Conservation (phyloP, 106 monocot species). For the Xerophyta viscosa region DNA sequence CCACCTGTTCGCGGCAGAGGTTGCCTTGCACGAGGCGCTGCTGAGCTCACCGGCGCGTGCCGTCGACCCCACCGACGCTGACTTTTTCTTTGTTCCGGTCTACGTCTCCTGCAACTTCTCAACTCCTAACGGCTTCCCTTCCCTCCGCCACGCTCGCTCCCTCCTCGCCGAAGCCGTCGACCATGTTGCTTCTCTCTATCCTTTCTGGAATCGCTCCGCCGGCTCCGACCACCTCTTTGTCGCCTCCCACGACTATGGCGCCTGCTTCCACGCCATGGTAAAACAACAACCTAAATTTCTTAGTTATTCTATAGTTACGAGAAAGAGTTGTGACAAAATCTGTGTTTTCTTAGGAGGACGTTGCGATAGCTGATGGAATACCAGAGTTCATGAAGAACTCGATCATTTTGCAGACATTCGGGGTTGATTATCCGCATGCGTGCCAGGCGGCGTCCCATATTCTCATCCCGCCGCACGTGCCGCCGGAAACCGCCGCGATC, state of each 20-base stretch:
- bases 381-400: slow-evolving; percentile 56
- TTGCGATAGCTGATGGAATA: slow-evolving; percentile 64
- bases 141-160: slow-evolving; percentile 52
- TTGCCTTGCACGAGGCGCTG: slow-evolving; percentile 75
- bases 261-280: slow-evolving; percentile 92
- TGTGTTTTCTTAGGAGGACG: slow-evolving; percentile 36
- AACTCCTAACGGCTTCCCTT: slow-evolving; percentile 76
- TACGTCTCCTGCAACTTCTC: slow-evolving; percentile 97
- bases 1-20: slow-evolving; percentile 92
- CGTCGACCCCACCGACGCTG: slow-evolving; percentile 37
- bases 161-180: slow-evolving; percentile 48
- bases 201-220: slow-evolving; percentile 71
- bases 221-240: slow-evolving; percentile 94
- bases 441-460: slow-evolving; percentile 86
- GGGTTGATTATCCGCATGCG: slow-evolving; percentile 34
- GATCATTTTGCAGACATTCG: slow-evolving; percentile 85
- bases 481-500: slow-evolving; percentile 14
- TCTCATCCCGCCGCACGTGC: slow-evolving; percentile 75
- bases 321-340: neutral
- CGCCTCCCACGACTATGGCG: slow-evolving; percentile 88
- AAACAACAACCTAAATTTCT: neutral
- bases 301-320: neutral
- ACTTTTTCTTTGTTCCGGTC: slow-evolving; percentile 87
- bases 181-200: slow-evolving; percentile 31
- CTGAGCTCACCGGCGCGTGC: slow-evolving; percentile 30